Conservation (phyloP, 2,329 filamentous ascomycete genomes). For the Alternaria gaisen region DNA sequence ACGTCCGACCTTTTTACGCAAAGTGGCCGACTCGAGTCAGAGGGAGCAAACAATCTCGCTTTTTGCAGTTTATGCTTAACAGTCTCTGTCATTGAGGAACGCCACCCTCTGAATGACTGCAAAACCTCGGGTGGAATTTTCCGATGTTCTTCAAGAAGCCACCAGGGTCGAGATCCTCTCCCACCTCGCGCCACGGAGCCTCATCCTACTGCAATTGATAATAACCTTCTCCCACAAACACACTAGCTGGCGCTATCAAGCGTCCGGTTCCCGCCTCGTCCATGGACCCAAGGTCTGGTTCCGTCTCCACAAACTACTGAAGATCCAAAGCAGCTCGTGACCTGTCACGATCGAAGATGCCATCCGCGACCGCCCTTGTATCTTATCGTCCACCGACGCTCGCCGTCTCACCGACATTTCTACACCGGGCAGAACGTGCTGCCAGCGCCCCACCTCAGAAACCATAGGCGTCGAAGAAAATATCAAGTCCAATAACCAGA, state of each 20-base stretch:
- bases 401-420: slow-evolving; percentile 45
- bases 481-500: slow-evolving; percentile 24
- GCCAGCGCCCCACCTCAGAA: slow-evolving; percentile 26
- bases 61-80: slow-evolving; percentile 2
- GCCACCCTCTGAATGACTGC: slow-evolving; percentile 22
- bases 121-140: slow-evolving; percentile 19
- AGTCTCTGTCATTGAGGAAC: slow-evolving; percentile 14
- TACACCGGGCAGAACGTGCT: slow-evolving; percentile 28
- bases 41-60: slow-evolving; percentile 8
- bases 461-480: slow-evolving; percentile 16
- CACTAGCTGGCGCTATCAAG: slow-evolving; percentile 21
- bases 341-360: background rate
- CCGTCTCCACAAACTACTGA: slow-evolving; percentile 18
- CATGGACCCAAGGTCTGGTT: slow-evolving; percentile 13
- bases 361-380: slow-evolving; percentile 6
- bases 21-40: background rate
- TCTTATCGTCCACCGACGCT: slow-evolving; percentile 14
- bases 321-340: slow-evolving; percentile 16
- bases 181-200: slow-evolving; percentile 20
- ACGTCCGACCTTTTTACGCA: background rate
- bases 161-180: slow-evolving; percentile 23
- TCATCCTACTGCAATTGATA: slow-evolving; percentile 20
- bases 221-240: slow-evolving; percentile 24
- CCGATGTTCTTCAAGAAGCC: slow-evolving; percentile 17
- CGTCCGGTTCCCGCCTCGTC: slow-evolving; percentile 20